These are phyloP conservation scores for Saccharomyces hybrid DNA, from an alignment of 1,139 yeast species.

Conservation along the genomic window DNA sequence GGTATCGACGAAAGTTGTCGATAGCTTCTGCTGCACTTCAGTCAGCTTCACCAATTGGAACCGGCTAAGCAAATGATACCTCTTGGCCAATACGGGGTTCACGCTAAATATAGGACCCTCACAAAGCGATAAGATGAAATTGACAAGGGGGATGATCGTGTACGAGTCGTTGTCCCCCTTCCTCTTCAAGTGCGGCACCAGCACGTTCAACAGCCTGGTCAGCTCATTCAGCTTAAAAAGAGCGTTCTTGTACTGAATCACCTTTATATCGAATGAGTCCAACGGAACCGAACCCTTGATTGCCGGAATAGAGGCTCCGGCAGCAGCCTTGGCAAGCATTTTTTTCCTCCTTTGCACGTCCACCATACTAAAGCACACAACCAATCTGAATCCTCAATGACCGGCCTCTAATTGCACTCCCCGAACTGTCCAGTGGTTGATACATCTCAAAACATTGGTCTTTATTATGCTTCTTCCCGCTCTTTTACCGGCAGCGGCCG, in stretches of 20 bases:
- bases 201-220: conserved; percentile 15
- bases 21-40: conserved; percentile 15
- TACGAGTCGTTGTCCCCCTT: conserved; percentile 7
- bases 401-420: neutral
- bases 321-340: conserved; percentile 30
- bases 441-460: neutral
- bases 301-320: conserved; percentile 17
- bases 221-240: conserved; percentile 22
- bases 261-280: conserved; percentile 24
- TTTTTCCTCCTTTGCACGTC: neutral
- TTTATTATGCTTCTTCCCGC: neutral
- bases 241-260: conserved; percentile 26
- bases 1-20: conserved; percentile 7
- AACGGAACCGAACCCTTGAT: conserved; percentile 17
- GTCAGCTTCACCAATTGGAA: conserved; percentile 20
- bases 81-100: conserved; percentile 22
- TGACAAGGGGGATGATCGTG: conserved; percentile 25
- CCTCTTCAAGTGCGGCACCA: conserved; percentile 21
- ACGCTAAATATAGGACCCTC: conserved; percentile 28
- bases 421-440: neutral
- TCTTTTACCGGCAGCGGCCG: neutral
- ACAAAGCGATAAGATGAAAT: conserved; percentile 24
- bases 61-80: conserved; percentile 22
- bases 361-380: neutral
- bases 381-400: neutral